A percentile compares a stretch with the other conserved stretches of the same genome.
Conservation (phyloP, 495 filamentous ascomycete genomes). For the Viridothelium virens region DNA sequence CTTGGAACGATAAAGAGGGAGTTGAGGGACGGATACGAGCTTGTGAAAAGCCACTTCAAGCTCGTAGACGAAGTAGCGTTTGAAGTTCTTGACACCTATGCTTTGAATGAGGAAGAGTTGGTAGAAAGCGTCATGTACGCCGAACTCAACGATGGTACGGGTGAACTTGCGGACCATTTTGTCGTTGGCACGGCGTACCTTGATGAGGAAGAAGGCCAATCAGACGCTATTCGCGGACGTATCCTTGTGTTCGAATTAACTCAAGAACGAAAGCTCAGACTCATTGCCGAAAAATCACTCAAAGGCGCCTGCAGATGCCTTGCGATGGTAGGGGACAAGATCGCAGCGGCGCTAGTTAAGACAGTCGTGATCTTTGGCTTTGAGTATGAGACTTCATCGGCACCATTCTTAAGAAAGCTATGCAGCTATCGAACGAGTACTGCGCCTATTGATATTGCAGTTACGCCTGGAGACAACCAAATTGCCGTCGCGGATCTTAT, state of each 20-base stretch:
- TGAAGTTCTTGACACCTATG: slow-evolving; percentile 34
- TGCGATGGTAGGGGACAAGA: slow-evolving; percentile 63
- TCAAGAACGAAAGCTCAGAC: slow-evolving; percentile 58
- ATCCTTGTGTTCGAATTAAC: slow-evolving; percentile 81
- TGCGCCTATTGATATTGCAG: slow-evolving; percentile 73
- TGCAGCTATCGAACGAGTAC: slow-evolving; percentile 75
- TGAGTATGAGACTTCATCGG: slow-evolving; percentile 28
- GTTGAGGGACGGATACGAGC: slow-evolving; percentile 49
- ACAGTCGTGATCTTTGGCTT: slow-evolving; percentile 50
- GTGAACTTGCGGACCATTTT: slow-evolving; percentile 63
- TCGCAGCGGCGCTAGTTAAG: slow-evolving; percentile 79
- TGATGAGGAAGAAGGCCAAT: slow-evolving; percentile 45
- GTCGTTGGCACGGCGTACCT: slow-evolving; percentile 79
- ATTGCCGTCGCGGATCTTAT: slow-evolving; percentile 89
- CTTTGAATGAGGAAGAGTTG: slow-evolving; percentile 58
- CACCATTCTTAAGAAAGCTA: slow-evolving; percentile 49
- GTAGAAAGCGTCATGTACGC: slow-evolving; percentile 78
- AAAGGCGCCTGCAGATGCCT: slow-evolving; percentile 73
- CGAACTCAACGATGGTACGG: slow-evolving; percentile 58
- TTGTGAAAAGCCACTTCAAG: slow-evolving; percentile 52
- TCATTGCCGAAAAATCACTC: slow-evolving; percentile 54
- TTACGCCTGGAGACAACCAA: slow-evolving; percentile 46
- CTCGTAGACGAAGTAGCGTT: slow-evolving; percentile 42
- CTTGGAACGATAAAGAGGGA: slow-evolving; percentile 72
- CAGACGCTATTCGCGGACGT: slow-evolving; percentile 51